These are phyloP conservation scores for Candida odintsovae DNA, from an alignment of 805 yeast species.

Conservation along the genomic window DNA sequence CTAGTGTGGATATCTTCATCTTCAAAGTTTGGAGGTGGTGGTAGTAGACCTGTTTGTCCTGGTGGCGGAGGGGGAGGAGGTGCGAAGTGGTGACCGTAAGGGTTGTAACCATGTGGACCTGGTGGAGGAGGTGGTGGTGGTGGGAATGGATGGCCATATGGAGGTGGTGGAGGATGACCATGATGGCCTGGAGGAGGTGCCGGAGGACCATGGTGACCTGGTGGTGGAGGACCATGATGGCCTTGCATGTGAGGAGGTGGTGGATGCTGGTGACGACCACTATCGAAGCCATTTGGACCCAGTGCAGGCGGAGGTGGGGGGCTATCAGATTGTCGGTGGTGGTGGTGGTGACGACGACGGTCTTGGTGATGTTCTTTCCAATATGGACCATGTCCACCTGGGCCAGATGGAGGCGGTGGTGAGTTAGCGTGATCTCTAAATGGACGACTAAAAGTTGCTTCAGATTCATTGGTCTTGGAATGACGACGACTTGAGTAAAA, in stretches of 20 bases:
- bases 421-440: not conserved
- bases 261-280: not conserved
- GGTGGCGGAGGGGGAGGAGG: slow-evolving; percentile 3
- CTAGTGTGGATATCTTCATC: slow-evolving; percentile 1
- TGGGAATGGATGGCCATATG: slow-evolving; percentile 2
- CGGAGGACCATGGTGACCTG: not conserved
- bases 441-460: not conserved
- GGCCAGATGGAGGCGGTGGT: slow-evolving; percentile 3
- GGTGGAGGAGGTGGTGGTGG: slow-evolving; percentile 1
- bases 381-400: slow-evolving; percentile 2
- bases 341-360: not conserved
- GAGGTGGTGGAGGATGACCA: slow-evolving; percentile 1
- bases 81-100: not conserved
- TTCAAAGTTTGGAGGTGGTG: slow-evolving; percentile 5
- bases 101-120: slow-evolving; percentile 2
- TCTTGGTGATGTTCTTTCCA: not conserved
- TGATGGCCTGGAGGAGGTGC: not conserved
- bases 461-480: not conserved
- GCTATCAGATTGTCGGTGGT: not conserved
- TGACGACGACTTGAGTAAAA: not conserved
- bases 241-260: not conserved
- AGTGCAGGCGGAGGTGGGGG: not conserved
- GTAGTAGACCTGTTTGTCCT: slow-evolving; percentile 2
- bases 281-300: not conserved
- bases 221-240: not conserved